phyloP scores from a whole-genome alignment of 1,139 yeast genomes.

The Candida tetrigidarum region DNA sequence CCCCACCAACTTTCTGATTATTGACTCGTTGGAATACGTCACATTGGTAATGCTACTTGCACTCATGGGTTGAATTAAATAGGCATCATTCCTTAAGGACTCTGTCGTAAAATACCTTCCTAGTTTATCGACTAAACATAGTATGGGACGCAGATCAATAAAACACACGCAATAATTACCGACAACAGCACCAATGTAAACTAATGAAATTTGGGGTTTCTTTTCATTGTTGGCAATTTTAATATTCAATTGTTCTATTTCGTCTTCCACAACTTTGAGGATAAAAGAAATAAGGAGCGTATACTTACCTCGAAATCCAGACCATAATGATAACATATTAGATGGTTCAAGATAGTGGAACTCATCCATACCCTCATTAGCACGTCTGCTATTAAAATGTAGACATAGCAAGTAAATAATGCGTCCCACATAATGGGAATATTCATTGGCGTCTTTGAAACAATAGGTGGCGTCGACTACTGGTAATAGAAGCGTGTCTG shows the following conservation, averaged over 20 bases:
- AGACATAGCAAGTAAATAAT: neutral
- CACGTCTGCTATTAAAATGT: neutral
- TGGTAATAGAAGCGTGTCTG: neutral
- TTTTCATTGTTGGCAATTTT: neutral
- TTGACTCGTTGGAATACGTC: too few relatives aligned
- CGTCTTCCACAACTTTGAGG: slow-evolving; percentile 1
- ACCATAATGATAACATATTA: neutral
- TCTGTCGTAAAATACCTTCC: too few relatives aligned
- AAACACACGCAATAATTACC: neutral
- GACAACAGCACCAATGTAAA: neutral
- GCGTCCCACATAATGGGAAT: slow-evolving; percentile 1
- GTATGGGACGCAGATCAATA: too few relatives aligned
- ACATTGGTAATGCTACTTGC: too few relatives aligned
- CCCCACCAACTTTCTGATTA: too few relatives aligned
- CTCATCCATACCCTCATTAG: too few relatives aligned
- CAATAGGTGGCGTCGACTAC: neutral
- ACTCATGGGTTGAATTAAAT: too few relatives aligned
- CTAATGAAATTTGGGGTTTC: neutral
- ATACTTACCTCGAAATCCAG: slow-evolving; percentile 21
- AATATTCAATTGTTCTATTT: neutral
- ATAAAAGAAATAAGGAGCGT: neutral
- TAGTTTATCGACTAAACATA: too few relatives aligned
- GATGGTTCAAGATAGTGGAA: too few relatives aligned
- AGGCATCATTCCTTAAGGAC: too few relatives aligned
- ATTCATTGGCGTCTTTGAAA: slow-evolving; percentile 1